Conservation (phyloP, 257 asterid genomes). For the Solanum virginianum region DNA sequence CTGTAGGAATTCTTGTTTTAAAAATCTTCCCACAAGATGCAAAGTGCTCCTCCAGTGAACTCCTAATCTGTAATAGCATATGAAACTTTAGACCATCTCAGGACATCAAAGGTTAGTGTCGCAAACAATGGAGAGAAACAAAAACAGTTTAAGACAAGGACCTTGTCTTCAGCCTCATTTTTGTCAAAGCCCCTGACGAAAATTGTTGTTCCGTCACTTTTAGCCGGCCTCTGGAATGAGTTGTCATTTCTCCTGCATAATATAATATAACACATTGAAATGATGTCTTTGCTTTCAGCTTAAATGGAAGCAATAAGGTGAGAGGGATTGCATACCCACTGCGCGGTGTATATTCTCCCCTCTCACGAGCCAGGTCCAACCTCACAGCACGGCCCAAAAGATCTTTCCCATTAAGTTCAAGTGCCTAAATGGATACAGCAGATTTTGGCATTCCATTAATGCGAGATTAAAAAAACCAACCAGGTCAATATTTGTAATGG, state of each 20-base stretch:
- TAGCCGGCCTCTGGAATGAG: slow-evolving; percentile 34
- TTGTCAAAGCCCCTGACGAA: slow-evolving; percentile 63
- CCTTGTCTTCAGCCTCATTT: slow-evolving; percentile 37
- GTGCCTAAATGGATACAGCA: slow-evolving; percentile 31
- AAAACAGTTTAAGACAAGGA: background rate
- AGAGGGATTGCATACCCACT: slow-evolving; percentile 32
- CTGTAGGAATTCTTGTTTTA: slow-evolving; percentile 47
- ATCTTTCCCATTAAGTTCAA: slow-evolving; percentile 55
- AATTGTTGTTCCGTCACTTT: slow-evolving; percentile 30
- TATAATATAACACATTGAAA: background rate
- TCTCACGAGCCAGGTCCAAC: slow-evolving; percentile 57
- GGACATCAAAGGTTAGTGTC: background rate
- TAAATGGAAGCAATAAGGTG: background rate
- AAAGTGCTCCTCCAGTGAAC: slow-evolving; percentile 52
- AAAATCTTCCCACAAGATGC: slow-evolving; percentile 64
- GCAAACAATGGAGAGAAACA: background rate
- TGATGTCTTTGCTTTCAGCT: background rate
- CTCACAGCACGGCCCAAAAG: slow-evolving; percentile 54
- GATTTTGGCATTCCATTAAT: background rate
- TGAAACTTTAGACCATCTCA: background rate
- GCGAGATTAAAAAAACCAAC: background rate
- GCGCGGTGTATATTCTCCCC: slow-evolving; percentile 43
- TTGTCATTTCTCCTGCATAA: slow-evolving; percentile 22
- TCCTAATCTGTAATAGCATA: slow-evolving; percentile 40
- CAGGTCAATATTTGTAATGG: background rate